Evolutionary conservation across 1,284 basidiomycete species (phyloP).

Genomic region (Apiotrichum brassicae): DNA sequence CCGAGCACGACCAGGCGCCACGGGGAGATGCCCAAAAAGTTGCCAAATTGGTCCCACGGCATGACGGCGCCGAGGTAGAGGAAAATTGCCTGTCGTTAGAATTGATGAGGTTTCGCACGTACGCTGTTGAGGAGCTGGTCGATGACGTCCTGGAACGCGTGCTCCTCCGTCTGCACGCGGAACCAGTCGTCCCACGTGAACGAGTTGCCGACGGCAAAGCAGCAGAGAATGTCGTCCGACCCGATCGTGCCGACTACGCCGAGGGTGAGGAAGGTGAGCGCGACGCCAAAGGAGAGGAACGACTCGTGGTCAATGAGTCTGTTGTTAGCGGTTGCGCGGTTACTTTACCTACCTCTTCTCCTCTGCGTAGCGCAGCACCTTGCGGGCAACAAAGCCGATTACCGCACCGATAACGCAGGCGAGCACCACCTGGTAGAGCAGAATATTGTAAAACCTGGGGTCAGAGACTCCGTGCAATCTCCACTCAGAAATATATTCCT

Average conservation of each 20-base stretch:
- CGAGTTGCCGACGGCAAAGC: slow-evolving; percentile 42
- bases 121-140: slow-evolving; percentile 51
- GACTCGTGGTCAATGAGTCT: slow-evolving; percentile 46
- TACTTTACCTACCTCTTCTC: slow-evolving; percentile 54
- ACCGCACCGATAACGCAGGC: slow-evolving; percentile 69
- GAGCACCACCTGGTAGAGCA: slow-evolving; percentile 54
- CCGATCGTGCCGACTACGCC: slow-evolving; percentile 78
- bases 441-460: slow-evolving; percentile 42
- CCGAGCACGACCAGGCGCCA: slow-evolving; percentile 79
- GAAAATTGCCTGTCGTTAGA: slow-evolving; percentile 52
- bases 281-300: slow-evolving; percentile 44
- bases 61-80: slow-evolving; percentile 88
- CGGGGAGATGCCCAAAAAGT: slow-evolving; percentile 55
- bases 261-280: slow-evolving; percentile 58
- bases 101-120: too few relatives aligned
- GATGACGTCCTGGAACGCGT: slow-evolving; percentile 54
- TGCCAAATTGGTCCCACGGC: slow-evolving; percentile 55
- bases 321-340: slow-evolving; percentile 60
- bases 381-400: slow-evolving; percentile 58
- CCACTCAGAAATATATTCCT: too few relatives aligned
- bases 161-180: slow-evolving; percentile 51
- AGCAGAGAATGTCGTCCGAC: slow-evolving; percentile 74
- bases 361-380: slow-evolving; percentile 32
- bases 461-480: neutral
- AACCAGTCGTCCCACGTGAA: slow-evolving; percentile 49